These are phyloP conservation scores for Atalantia buxifolia DNA, from an alignment of 345 rosid genomes.

Conservation along the genomic window DNA sequence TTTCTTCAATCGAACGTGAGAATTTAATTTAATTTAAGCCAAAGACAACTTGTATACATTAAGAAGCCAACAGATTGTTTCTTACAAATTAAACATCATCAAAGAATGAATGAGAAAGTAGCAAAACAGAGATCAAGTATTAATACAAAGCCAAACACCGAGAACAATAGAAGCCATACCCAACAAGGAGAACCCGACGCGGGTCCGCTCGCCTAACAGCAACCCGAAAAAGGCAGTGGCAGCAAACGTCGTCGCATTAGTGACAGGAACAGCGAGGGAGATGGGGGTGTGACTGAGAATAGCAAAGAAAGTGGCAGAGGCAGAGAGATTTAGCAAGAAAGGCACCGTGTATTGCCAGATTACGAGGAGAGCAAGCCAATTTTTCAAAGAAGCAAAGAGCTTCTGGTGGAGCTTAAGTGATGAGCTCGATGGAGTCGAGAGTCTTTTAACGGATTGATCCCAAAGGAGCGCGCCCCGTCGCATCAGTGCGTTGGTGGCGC, in stretches of 20 bases:
- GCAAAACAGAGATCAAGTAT: neutral
- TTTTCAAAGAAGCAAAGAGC: conserved; percentile 34
- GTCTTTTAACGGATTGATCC: conserved; percentile 36
- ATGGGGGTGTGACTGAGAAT: conserved; percentile 68
- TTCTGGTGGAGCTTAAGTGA: conserved; percentile 32
- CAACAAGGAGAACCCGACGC: conserved; percentile 47
- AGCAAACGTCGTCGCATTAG: conserved; percentile 89
- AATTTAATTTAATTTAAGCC: neutral
- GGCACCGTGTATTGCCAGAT: conserved; percentile 94
- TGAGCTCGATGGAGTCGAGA: conserved; percentile 25
- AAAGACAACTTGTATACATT: neutral
- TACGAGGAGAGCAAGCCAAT: conserved; percentile 57
- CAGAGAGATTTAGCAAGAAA: conserved; percentile 77
- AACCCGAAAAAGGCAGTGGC: conserved; percentile 81
- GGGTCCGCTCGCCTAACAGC: conserved; percentile 69
- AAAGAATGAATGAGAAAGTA: neutral
- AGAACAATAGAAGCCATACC: conserved; percentile 64
- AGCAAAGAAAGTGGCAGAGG: conserved; percentile 84
- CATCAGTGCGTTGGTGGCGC: conserved; percentile 85
- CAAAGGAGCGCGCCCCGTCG: conserved; percentile 90
- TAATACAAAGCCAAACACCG: conserved; percentile 80
- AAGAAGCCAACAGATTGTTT: neutral
- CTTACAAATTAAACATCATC: neutral
- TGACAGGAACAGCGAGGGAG: conserved; percentile 86
- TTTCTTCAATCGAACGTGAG: neutral